Evolutionary conservation across 495 filamentous ascomycete species (phyloP), one percentile per base, ranked within the genome.

Genomic region (Hypoxylon rickii): DNA sequence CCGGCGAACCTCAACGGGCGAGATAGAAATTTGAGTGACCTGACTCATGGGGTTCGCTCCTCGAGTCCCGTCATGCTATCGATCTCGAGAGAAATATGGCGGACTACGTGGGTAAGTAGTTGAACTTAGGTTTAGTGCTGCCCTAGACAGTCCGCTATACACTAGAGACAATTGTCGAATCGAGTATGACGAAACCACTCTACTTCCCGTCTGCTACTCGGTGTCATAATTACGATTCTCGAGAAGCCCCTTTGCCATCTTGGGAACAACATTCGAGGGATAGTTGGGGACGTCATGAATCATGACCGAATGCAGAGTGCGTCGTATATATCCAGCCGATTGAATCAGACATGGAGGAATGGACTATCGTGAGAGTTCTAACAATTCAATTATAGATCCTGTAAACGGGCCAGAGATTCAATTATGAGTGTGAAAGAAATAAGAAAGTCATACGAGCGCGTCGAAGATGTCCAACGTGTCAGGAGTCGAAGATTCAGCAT

Each of bases 201-300:
- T 29, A 31, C 16, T 26, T 2, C 1, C 13, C 21, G 5, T 3
- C 10, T 20, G 2, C 2, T 24, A 24, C 2, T 21, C 4, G 11
- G 20, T 47, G 43, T 55, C 43, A 55, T 32, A 13, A 34, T 55
- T 47, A 46, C 36, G 7, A 20, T 18, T 47, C 11, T 38, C 3
- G 10, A 19, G 1, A 18, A 4, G 4, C 4, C 4, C 10, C 4
- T 29, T 10, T 10, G 24, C 4, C 10, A 4, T 10, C 10, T 10
- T 29, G 24, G 24, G 24, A 29, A n/a, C n/a, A n/a, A n/a, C n/a
- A n/a, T n/a, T 10, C 24, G 24, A 29, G 24, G 10, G 4, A 10
- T 4, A 29, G 24, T 29, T 29, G 24, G 10, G 4, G 10, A 29
- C 24, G 10, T 29, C 24, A 36, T 36, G 32, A 36, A 7, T 36